Evolutionary conservation across 2,329 filamentous ascomycete genomes (phyloP).

Genomic region (Fusarium protoensiforme): DNA sequence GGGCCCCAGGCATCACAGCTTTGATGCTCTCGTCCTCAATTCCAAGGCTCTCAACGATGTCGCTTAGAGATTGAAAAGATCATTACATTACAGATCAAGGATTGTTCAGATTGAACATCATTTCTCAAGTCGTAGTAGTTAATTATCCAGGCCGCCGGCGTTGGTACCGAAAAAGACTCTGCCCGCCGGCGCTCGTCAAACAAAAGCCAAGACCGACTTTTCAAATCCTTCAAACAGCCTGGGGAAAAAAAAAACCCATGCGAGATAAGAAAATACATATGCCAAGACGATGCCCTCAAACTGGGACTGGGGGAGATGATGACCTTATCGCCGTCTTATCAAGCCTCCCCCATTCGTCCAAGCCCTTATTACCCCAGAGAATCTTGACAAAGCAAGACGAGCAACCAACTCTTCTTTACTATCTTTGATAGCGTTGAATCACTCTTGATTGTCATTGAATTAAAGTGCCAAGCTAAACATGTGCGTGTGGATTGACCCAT

Average conservation of each 20-base stretch:
- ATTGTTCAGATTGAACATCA: background rate
- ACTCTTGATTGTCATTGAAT: background rate
- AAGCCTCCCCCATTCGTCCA: slow-evolving; percentile 1
- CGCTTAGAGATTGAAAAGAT: background rate
- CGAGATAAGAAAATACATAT: slow-evolving; percentile 6
- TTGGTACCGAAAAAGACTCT: background rate
- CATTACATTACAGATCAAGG: background rate
- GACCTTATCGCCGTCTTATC: slow-evolving; percentile 16
- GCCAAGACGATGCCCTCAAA: background rate
- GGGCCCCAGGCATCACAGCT: no score
- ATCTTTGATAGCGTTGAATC: background rate
- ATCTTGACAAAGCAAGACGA: background rate
- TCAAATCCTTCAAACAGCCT: background rate
- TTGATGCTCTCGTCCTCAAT: no score
- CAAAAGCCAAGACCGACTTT: background rate
- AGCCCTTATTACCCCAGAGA: background rate
- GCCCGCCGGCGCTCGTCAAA: background rate
- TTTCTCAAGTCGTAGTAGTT: background rate
- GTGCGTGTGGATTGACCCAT: background rate
- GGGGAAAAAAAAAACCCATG: background rate
- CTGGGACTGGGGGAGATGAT: background rate
- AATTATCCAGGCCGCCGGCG: background rate
- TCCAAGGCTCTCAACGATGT: background rate
- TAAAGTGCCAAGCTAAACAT: background rate
- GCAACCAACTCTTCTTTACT: background rate